These are phyloP conservation scores for Diaporthe eres DNA, from an alignment of 2,329 filamentous ascomycete genomes.

Conservation along the genomic window DNA sequence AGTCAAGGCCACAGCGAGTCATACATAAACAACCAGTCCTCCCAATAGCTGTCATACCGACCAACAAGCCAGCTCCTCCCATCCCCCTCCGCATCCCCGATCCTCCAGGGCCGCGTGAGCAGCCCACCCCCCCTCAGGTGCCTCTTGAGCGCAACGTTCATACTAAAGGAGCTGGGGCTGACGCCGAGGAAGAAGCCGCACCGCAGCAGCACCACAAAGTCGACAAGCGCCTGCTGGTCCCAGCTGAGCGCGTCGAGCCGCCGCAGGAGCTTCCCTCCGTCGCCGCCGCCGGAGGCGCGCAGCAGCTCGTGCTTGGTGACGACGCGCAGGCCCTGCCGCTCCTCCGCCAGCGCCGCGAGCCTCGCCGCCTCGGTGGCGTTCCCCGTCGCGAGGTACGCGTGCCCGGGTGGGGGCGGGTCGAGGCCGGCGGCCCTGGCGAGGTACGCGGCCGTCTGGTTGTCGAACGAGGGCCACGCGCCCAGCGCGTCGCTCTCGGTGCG, in stretches of 20 bases:
- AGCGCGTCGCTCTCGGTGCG: conserved; percentile 63
- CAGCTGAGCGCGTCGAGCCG: conserved; percentile 56
- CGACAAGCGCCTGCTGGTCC: conserved; percentile 61
- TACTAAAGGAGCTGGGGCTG: conserved; percentile 63
- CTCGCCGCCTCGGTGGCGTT: conserved; percentile 58
- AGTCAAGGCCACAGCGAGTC: conserved; percentile 59
- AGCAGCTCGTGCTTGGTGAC: conserved; percentile 57
- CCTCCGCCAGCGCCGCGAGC: conserved; percentile 52
- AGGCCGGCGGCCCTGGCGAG: conserved; percentile 51
- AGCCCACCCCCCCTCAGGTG: conserved; percentile 57
- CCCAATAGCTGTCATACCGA: conserved; percentile 60
- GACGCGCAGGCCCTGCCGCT: conserved; percentile 52
- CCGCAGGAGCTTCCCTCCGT: conserved; percentile 43
- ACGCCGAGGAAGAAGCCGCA: conserved; percentile 59
- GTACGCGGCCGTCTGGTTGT: conserved; percentile 58
- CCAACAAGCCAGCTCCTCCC: conserved; percentile 59
- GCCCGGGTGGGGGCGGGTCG: conserved; percentile 41
- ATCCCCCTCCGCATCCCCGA: conserved; percentile 57
- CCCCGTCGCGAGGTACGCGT: conserved; percentile 62
- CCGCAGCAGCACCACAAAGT: conserved; percentile 57
- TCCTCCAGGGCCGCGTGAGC: conserved; percentile 59
- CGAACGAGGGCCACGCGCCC: conserved; percentile 60
- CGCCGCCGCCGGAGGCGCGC: conserved; percentile 48
- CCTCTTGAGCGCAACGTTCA: conserved; percentile 61
- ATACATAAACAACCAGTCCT: conserved; percentile 64